Conservation (phyloP, 768 basidiomycete genomes). For the Mycena capillaripes region DNA sequence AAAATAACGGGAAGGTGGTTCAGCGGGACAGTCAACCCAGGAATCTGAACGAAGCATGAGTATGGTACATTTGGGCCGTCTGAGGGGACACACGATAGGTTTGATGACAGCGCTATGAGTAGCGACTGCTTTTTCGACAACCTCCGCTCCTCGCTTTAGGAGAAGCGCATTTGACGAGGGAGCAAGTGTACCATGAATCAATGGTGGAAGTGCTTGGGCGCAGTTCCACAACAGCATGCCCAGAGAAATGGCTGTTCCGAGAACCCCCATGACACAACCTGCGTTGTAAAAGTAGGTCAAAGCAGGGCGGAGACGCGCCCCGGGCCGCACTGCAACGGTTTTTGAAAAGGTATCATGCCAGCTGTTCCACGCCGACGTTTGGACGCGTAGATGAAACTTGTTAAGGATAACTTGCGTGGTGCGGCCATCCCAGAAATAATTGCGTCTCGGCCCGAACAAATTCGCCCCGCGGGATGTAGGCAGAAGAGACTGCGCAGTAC, state of each 20-base stretch:
- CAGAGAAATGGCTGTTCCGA: constrained; percentile 33
- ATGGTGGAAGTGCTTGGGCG: constrained; percentile 24
- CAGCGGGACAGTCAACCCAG: constrained; percentile 86
- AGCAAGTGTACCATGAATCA: constrained; percentile 23
- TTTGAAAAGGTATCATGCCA: constrained; percentile 60
- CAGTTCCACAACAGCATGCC: constrained; percentile 56
- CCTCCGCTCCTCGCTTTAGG: constrained; percentile 35
- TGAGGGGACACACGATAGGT: constrained; percentile 50
- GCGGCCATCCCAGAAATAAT: constrained; percentile 36
- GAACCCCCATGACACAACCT: constrained; percentile 58
- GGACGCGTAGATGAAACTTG: constrained; percentile 55
- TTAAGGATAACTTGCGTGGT: constrained; percentile 42
- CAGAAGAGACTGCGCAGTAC: not conserved
- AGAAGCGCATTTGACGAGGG: constrained; percentile 12
- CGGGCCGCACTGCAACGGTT: constrained; percentile 48
- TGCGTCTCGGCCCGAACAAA: constrained; percentile 1
- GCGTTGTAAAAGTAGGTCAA: constrained; percentile 62
- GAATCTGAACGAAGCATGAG: constrained; percentile 67
- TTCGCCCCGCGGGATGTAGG: not conserved
- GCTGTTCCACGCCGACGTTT: constrained; percentile 65
- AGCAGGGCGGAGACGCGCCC: constrained; percentile 39
- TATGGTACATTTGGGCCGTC: not conserved
- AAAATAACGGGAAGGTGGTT: constrained; percentile 77
- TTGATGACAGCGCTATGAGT: constrained; percentile 34
- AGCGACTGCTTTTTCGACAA: constrained; percentile 18